Percentiles rank a stretch among this genome's conserved stretches.
Conservation (phyloP, 768 basidiomycete genomes). For the Lentinula detonsa region DNA sequence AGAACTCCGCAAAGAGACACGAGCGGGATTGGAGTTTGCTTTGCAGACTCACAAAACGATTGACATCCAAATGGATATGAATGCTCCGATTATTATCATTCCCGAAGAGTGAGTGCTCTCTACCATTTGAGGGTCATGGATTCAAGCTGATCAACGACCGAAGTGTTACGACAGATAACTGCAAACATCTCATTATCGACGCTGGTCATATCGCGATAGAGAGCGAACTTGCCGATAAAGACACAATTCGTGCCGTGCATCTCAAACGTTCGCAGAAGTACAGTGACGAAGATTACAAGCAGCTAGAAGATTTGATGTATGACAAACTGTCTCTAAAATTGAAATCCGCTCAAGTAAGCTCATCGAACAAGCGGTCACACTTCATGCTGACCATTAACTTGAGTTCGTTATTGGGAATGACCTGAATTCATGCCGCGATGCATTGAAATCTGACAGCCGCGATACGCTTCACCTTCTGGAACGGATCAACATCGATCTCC, state of each 20-base stretch:
- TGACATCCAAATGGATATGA: constrained; percentile 94
- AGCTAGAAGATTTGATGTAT: constrained; percentile 91
- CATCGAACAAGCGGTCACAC: background rate
- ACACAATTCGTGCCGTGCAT: constrained; percentile 68
- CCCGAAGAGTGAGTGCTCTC: constrained; percentile 72
- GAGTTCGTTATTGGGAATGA: constrained; percentile 89
- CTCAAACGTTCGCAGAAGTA: constrained; percentile 82
- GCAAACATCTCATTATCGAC: constrained; percentile 88
- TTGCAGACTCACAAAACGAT: constrained; percentile 92
- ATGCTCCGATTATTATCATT: constrained; percentile 94
- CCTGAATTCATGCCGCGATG: constrained; percentile 74
- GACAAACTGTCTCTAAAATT: constrained; percentile 82
- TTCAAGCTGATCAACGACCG: background rate
- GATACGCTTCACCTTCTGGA: constrained; percentile 84
- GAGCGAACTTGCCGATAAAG: constrained; percentile 84
- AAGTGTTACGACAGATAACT: constrained; percentile 70
- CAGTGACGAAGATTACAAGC: constrained; percentile 78
- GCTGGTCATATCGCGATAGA: constrained; percentile 95
- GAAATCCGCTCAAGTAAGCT: constrained; percentile 79
- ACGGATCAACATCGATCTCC: constrained; percentile 83
- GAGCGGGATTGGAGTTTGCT: constrained; percentile 91
- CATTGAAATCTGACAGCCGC: constrained; percentile 51
- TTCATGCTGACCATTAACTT: constrained; percentile 14
- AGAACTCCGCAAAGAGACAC: constrained; percentile 87
- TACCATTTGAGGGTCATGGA: background rate